A percentile compares a stretch with the other conserved stretches of the same genome.
phyloP scores from a whole-genome alignment of 441 rosid species.

The Flueggea neowawraea region DNA sequence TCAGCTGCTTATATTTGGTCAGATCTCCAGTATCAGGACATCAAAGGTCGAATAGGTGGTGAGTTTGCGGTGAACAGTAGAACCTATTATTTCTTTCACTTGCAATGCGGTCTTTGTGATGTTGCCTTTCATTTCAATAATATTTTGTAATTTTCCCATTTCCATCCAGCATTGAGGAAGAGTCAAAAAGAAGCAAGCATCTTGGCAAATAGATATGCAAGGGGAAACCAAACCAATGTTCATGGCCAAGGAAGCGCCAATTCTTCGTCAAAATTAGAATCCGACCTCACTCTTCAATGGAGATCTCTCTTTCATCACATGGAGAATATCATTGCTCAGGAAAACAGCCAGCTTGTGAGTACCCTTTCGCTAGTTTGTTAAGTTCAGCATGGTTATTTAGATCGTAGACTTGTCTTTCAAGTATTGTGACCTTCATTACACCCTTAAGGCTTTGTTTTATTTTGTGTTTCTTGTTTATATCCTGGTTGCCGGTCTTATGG shows the following conservation, averaged over 20 bases:
- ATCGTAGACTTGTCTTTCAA: not conserved
- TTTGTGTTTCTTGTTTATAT: no score
- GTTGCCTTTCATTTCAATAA: not conserved
- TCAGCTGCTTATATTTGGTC: constrained; percentile 95
- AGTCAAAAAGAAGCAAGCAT: constrained; percentile 79
- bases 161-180: constrained; percentile 62
- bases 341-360: constrained; percentile 82
- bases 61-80: constrained; percentile 12
- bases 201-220: constrained; percentile 50
- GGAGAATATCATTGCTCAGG: constrained; percentile 68
- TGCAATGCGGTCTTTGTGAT: constrained; percentile 1
- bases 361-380: constrained; percentile 2
- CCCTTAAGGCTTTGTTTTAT: not conserved
- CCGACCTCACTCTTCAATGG: constrained; percentile 71
- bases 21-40: constrained; percentile 92
- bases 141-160: not conserved
- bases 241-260: constrained; percentile 32
- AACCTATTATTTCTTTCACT: constrained; percentile 5
- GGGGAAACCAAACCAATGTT: constrained; percentile 41
- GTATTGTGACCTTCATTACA: not conserved
- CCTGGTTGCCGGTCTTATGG: no score
- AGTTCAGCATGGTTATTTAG: not conserved
- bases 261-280: constrained; percentile 47
- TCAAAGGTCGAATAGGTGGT: constrained; percentile 82
- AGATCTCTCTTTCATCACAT: constrained; percentile 78